These are phyloP conservation scores for Gastrolobium bilobum DNA, from an alignment of 306 rosid genomes.

Conservation along the genomic window DNA sequence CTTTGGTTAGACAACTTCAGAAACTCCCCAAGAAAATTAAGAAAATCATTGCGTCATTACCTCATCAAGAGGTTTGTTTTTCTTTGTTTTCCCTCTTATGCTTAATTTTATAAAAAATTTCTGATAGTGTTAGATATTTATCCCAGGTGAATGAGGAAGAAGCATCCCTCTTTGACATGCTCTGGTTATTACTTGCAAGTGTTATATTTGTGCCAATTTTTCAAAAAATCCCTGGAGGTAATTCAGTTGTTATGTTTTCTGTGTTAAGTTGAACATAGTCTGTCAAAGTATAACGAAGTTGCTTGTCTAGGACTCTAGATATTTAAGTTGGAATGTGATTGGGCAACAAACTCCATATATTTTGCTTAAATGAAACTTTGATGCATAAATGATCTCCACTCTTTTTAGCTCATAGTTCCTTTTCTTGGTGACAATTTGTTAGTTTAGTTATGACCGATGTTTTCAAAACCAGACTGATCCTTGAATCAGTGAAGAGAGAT, in stretches of 20 bases:
- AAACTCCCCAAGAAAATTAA: conserved; percentile 80
- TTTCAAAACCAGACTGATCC: conserved; percentile 1
- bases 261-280: conserved; percentile 39
- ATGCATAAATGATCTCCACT: conserved; percentile 23
- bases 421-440: conserved; percentile 34
- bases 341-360: conserved; percentile 36
- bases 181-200: conserved; percentile 98
- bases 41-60: conserved; percentile 80
- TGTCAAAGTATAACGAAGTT: conserved; percentile 15
- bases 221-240: conserved; percentile 99
- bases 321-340: conserved; percentile 40
- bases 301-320: conserved; percentile 36
- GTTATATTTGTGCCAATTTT: conserved; percentile 97
- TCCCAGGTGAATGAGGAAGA: conserved; percentile 97
- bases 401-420: conserved; percentile 18
- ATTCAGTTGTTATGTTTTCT: conserved; percentile 44
- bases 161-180: conserved; percentile 95
- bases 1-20: conserved; percentile 77
- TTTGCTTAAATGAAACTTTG: conserved; percentile 33
- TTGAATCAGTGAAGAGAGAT: conserved; percentile 10
- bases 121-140: conserved; percentile 44
- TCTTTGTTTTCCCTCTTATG: conserved; percentile 31
- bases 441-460: conserved; percentile 21
- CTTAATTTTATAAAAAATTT: conserved; percentile 39
- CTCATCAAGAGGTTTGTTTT: conserved; percentile 88